Evolutionary conservation across 2,329 filamentous ascomycete genomes (phyloP).

Genomic region (Cryphonectria carpinicola): DNA sequence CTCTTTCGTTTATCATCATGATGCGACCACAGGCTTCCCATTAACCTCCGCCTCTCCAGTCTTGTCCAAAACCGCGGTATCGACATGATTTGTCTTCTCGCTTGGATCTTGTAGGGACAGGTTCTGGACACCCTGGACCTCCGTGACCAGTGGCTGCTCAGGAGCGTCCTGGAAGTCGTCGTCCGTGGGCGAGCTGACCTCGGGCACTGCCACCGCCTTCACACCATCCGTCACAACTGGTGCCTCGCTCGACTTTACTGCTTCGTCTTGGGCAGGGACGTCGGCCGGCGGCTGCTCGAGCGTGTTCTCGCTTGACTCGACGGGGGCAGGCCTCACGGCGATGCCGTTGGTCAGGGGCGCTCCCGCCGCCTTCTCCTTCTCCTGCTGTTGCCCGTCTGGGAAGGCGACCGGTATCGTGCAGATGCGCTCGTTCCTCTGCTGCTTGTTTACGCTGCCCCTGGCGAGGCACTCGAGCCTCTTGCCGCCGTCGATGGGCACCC

Average conservation of each 20-base stretch:
- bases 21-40: conserved; percentile 19
- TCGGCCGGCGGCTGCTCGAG: background rate
- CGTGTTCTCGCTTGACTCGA: background rate
- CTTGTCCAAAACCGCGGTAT: conserved; percentile 33
- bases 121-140: conserved; percentile 31
- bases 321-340: conserved; percentile 18
- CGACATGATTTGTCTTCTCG: conserved; percentile 24
- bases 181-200: conserved; percentile 6
- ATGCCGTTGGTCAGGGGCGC: conserved; percentile 21
- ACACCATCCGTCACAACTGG: conserved; percentile 21
- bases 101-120: conserved; percentile 31
- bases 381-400: conserved; percentile 29
- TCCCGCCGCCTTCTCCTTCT: conserved; percentile 20
- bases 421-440: conserved; percentile 51
- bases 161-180: conserved; percentile 19
- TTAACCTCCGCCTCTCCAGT: conserved; percentile 18
- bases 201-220: conserved; percentile 19
- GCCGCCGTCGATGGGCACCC: conserved; percentile 54
- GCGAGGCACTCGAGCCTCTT: conserved; percentile 56
- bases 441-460: conserved; percentile 52
- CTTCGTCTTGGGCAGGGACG: conserved; percentile 3
- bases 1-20: conserved; percentile 13
- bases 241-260: conserved; percentile 24
- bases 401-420: conserved; percentile 51
- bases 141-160: conserved; percentile 18